Percentiles rank a stretch among this genome's conserved stretches.
These are phyloP conservation scores for Clonostachys sp. DNA, from an alignment of 2,329 filamentous ascomycete genomes.

Conservation along the genomic window DNA sequence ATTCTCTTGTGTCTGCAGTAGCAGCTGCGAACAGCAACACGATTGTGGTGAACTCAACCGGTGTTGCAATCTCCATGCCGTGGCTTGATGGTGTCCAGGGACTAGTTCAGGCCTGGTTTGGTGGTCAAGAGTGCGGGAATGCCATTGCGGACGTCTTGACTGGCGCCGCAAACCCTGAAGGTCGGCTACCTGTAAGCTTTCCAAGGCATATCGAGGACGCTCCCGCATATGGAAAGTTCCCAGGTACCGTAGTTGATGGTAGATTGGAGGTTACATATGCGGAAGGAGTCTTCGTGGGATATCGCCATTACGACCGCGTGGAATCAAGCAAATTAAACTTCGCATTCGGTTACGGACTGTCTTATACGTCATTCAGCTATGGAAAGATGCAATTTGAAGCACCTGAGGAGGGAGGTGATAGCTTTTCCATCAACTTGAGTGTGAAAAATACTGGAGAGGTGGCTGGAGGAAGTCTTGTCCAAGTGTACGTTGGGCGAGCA, in stretches of 20 bases:
- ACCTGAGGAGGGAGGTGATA: constrained; percentile 40
- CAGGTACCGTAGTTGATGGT: constrained; percentile 29
- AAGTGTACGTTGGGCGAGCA: constrained; percentile 36
- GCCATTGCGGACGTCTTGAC: constrained; percentile 62
- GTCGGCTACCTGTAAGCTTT: constrained; percentile 59
- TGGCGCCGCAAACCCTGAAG: constrained; percentile 58
- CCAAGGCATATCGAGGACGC: constrained; percentile 55
- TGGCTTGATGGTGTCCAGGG: constrained; percentile 49
- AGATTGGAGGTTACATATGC: constrained; percentile 48
- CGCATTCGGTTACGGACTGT: constrained; percentile 62
- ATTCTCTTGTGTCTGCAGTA: constrained; percentile 52
- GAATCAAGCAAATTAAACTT: constrained; percentile 50
- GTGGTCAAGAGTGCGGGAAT: constrained; percentile 64
- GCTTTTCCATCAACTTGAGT: constrained; percentile 41
- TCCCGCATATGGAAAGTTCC: constrained; percentile 58
- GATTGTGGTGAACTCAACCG: constrained; percentile 59
- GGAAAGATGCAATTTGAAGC: constrained; percentile 34
- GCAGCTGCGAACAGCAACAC: constrained; percentile 52
- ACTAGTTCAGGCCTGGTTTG: constrained; percentile 63
- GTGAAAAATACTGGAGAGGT: constrained; percentile 52
- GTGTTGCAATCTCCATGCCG: constrained; percentile 54
- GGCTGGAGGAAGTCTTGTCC: constrained; percentile 44
- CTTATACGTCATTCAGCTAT: constrained; percentile 58
- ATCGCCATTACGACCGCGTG: constrained; percentile 59
- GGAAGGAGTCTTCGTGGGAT: constrained; percentile 64